These are phyloP conservation scores for Backusella macrospora DNA, from an alignment of 192 early-diverging fungal genomes.

Conservation along the genomic window DNA sequence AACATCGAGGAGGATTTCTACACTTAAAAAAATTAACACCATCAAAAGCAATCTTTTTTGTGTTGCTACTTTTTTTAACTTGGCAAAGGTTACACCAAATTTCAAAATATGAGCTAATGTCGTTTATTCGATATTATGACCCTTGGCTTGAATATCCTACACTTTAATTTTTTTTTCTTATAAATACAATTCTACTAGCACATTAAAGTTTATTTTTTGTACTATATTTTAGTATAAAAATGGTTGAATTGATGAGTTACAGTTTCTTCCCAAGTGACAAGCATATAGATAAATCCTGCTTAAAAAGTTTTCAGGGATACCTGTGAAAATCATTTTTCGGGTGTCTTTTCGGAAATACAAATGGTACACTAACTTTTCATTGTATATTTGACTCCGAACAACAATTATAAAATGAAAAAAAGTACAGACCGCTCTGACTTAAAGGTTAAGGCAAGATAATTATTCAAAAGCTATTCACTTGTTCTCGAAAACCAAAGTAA, in stretches of 20 bases:
- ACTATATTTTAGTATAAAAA: too few species aligned
- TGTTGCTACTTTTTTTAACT: conserved; percentile 14
- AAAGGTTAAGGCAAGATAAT: too few species aligned
- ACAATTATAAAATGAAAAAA: background rate
- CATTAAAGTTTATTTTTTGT: too few species aligned
- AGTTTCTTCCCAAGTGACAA: too few species aligned
- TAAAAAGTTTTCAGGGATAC: background rate
- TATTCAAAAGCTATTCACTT: background rate
- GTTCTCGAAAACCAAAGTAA: too few species aligned
- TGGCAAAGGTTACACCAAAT: background rate
- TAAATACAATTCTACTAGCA: too few species aligned
- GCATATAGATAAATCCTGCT: too few species aligned
- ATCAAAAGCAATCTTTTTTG: conserved; percentile 14
- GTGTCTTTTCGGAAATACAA: background rate
- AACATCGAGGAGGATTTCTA: conserved; percentile 12
- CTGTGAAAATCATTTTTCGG: background rate
- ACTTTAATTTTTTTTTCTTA: background rate
- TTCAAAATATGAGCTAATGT: background rate
- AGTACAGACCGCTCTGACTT: too few species aligned
- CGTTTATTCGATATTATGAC: background rate
- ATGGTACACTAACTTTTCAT: background rate
- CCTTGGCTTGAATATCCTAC: background rate
- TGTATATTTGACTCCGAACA: conserved; percentile 1
- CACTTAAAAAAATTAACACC: background rate
- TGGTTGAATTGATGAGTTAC: background rate